Evolutionary conservation across 148 eudicot genomes (phyloP), one percentile per base, ranked within the genome.

Genomic region (Silene latifolia): DNA sequence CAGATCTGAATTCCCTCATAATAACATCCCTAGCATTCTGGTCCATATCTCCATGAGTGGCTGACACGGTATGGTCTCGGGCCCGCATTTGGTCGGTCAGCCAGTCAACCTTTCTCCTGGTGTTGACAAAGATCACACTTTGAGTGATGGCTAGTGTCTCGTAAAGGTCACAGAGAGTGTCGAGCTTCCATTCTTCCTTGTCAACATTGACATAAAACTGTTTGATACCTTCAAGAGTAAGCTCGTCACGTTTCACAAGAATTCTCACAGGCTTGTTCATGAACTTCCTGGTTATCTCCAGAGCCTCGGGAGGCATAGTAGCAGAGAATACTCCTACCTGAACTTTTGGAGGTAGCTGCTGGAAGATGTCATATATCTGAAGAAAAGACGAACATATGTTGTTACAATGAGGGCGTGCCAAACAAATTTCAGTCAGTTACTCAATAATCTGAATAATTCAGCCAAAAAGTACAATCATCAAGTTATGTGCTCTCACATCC

Each of bases 321-420:
- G 93, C 90, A 21, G 93, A 89, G 76, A 89, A 89, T 24, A 89
- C 90, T 44, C 93, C 93, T 67, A 87, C 89, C 69, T 89, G 93
- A 61, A 87, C 83, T 73, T 85, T 89, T 0, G 90, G 89, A 9
- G 93, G 93, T 69, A 89, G 79, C 71, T 82, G 79, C 85, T 85
- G 89, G 76, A 89, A 89, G 18, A 89, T 87, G 73, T 89, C 90
- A 46, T 87, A 87, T 44, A 89, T 89, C 92, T 89, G 86, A 69
- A 79, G 67, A 14, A 68, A 69, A 35, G 44, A 13, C 60, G 47
- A 8, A 19, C 9, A 69, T 19, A 42, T 57, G 69, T 20, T 19
- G 14, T 12, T 46, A 59, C 21, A 15, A 4, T 21, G 20, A 39
- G 44, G 6, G 6, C 44, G 44, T 39, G 44, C 8, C 44, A 39